Evolutionary conservation across 2,329 filamentous ascomycete genomes (phyloP), one percentile per base, ranked within the genome.

Genomic region (Epicoccum sorghinum): DNA sequence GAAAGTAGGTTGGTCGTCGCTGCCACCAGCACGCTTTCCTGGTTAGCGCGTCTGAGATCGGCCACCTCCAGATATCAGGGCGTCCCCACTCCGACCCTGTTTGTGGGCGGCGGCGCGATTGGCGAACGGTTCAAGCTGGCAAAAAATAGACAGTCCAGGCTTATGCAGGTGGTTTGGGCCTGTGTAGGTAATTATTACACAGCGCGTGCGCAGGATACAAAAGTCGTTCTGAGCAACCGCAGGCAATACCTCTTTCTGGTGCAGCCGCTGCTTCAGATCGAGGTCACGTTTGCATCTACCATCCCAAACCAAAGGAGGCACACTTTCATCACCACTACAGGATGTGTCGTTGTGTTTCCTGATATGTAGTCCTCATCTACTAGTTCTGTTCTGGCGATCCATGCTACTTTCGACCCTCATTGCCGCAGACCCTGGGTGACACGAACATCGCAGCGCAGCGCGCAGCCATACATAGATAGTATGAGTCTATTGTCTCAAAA

Each of bases 31-130:
- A 41, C 46, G 40, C 46, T 50, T 46, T 46, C 44, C 39, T 14
- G 41, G 45, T 37, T 54, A 54, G 51, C 40, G 50, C 44, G 44
- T 54, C 50, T 55, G 52, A 40, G 52, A 55, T 55, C 52, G 52
- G 52, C 52, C 46, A 48, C 44, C 33, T 50, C 41, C 36, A 50
- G 52, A 48, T 54, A 49, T 54, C 52, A 54, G 37, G 39, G 30
- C 36, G 35, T 40, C 52, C 52, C 52, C 52, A 55, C 52, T 45
- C 44, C 36, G 40, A 48, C 51, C 36, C 35, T 45, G 40, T 24
- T 18, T 37, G 29, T 32, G 51, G 51, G 45, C 52, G 41, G 33
- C 40, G 27, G 32, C 13, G 10, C 41, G 53, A 56, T 51, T 47
- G 47, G 48, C 45, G 40, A 46, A 36, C 46, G 44, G 45, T 41